phyloP scores from a whole-genome alignment of 1,139 yeast species.

The Yamadazyma conglobata region DNA sequence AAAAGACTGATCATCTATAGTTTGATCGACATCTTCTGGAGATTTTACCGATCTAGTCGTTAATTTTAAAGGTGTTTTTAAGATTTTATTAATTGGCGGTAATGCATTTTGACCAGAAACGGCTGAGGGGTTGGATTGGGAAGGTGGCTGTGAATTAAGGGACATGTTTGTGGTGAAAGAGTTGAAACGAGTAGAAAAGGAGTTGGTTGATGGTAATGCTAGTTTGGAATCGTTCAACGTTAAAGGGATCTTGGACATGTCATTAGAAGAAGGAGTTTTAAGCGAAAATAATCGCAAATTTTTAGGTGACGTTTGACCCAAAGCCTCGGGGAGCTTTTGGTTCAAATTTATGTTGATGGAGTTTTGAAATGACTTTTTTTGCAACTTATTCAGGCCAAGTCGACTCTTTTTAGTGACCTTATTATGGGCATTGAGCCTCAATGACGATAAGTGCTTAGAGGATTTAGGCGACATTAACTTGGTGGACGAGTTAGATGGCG shows the following conservation, averaged over 20 bases:
- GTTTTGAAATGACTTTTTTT: conserved; percentile 10
- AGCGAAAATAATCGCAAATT: conserved; percentile 32
- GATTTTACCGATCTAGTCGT: conserved; percentile 22
- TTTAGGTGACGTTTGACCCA: conserved; percentile 7
- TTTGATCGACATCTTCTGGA: conserved; percentile 27
- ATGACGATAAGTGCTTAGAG: not conserved
- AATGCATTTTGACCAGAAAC: conserved; percentile 18
- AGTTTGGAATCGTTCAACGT: conserved; percentile 11
- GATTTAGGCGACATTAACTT: conserved; percentile 10
- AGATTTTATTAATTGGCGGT: conserved; percentile 44
- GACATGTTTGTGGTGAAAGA: conserved; percentile 5
- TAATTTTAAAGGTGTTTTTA: conserved; percentile 43
- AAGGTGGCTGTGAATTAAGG: conserved; percentile 1
- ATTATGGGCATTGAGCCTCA: not conserved
- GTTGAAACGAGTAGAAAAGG: conserved; percentile 1
- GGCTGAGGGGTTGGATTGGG: not conserved
- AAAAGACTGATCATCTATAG: conserved; percentile 29
- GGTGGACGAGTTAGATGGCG: conserved; percentile 16
- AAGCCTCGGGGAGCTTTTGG: conserved; percentile 9
- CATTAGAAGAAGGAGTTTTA: conserved; percentile 27
- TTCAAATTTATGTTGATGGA: conserved; percentile 15
- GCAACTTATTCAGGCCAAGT: conserved; percentile 1
- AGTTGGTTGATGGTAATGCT: conserved; percentile 9
- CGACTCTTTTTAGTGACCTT: conserved; percentile 1
- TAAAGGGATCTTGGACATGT: conserved; percentile 13